Evolutionary conservation across 371 early-diverging fungal species (phyloP).

Genomic region (Haplosporangium sp.): DNA sequence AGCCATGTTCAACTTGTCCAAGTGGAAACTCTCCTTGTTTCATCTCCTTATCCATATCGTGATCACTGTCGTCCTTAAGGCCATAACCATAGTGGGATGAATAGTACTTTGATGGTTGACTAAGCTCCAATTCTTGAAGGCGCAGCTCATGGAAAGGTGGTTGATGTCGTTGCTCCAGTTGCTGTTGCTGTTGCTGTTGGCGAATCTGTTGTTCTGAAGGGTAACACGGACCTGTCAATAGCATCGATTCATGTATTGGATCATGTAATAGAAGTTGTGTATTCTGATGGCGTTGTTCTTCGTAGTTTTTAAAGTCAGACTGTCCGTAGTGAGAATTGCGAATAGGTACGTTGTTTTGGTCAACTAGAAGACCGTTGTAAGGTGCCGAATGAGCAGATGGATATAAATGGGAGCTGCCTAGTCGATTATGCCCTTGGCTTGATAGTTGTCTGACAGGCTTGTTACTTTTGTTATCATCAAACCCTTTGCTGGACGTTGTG

Average conservation of each 20-base stretch:
- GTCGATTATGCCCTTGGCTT: conserved; percentile 1
- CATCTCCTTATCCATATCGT: conserved; percentile 4
- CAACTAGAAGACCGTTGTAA: conserved; percentile 3
- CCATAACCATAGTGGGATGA: conserved; percentile 6
- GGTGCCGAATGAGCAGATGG: neutral
- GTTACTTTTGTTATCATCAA: conserved; percentile 13
- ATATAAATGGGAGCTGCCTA: neutral
- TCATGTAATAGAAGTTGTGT: neutral
- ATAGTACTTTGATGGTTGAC: conserved; percentile 6
- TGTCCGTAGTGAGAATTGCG: conserved; percentile 6
- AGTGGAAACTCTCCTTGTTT: neutral
- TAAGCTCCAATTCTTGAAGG: conserved; percentile 5
- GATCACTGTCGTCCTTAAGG: conserved; percentile 12
- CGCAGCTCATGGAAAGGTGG: conserved; percentile 4
- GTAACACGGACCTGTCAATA: neutral
- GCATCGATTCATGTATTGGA: neutral
- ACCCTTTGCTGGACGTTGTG: conserved; percentile 26
- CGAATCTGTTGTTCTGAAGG: neutral
- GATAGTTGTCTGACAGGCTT: conserved; percentile 3
- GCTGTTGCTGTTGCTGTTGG: neutral
- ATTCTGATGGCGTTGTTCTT: neutral
- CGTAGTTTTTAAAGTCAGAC: neutral
- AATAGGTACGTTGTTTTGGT: neutral
- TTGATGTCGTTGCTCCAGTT: conserved; percentile 3
- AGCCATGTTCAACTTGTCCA: neutral